Evolutionary conservation across 73 alveolate genomes (phyloP).

Genomic region (Paramecium octaurelia): DNA sequence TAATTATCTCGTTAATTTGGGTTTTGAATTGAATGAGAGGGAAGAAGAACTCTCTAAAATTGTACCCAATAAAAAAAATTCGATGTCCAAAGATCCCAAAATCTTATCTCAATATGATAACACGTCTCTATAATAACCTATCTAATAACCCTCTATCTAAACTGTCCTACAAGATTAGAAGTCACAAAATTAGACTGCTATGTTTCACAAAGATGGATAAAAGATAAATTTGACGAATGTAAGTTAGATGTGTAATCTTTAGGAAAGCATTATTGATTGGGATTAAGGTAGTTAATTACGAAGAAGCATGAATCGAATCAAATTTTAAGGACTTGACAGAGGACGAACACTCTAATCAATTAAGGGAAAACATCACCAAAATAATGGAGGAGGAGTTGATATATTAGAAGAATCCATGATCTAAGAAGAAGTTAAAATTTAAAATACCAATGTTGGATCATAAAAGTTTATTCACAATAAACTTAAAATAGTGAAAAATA

Average conservation of each 20-base stretch:
- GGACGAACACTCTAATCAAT: slow-evolving; percentile 11
- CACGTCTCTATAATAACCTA: not conserved
- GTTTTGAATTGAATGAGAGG: not conserved
- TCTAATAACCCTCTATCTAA: not conserved
- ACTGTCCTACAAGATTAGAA: slow-evolving; percentile 6
- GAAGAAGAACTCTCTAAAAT: not conserved
- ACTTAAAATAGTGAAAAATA: not conserved
- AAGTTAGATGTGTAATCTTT: not conserved
- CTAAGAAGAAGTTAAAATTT: not conserved
- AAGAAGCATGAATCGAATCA: not conserved
- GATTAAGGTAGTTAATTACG: slow-evolving; percentile 27
- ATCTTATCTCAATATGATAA: not conserved
- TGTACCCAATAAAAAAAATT: not conserved
- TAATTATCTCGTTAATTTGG: not conserved
- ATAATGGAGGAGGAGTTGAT: not conserved
- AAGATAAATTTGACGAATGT: not conserved
- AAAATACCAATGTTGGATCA: not conserved
- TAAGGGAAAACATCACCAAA: not conserved
- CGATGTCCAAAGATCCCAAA: not conserved
- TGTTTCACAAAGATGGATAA: not conserved
- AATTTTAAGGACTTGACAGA: not conserved
- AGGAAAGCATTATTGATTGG: slow-evolving; percentile 25
- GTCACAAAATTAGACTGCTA: not conserved
- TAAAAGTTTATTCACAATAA: not conserved
- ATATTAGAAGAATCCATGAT: slow-evolving; percentile 13